phyloP scores from a whole-genome alignment of 192 early-diverging fungal genomes.

The Chytriomyces sp. region DNA sequence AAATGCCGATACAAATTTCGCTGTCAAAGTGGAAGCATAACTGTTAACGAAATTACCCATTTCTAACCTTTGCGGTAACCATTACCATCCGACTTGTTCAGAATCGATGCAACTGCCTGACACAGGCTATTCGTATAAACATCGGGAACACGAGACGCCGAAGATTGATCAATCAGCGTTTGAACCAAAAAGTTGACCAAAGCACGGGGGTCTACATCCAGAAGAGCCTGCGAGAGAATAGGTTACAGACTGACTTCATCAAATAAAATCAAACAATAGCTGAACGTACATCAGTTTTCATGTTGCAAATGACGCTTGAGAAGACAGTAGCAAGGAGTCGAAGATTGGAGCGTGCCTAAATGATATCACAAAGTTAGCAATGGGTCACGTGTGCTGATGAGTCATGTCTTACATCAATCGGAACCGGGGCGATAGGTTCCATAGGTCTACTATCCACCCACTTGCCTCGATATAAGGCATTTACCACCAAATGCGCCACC shows the following conservation, averaged over 20 bases:
- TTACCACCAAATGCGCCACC: neutral
- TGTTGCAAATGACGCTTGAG: conserved; percentile 21
- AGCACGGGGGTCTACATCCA: neutral
- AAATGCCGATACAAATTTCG: neutral
- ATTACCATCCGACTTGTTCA: conserved; percentile 33
- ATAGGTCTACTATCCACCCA: conserved; percentile 2
- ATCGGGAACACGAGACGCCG: neutral
- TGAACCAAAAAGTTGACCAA: conserved; percentile 15
- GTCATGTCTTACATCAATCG: neutral
- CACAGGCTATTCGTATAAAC: conserved; percentile 14
- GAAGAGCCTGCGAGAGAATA: neutral
- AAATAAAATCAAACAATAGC: neutral
- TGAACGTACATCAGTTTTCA: conserved; percentile 8
- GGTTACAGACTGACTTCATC: neutral
- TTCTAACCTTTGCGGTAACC: neutral
- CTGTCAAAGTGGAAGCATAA: neutral
- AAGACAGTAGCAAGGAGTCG: conserved; percentile 3
- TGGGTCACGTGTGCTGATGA: neutral
- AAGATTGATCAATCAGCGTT: neutral
- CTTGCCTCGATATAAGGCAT: conserved; percentile 10
- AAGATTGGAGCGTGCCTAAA: conserved; percentile 11
- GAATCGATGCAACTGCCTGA: conserved; percentile 14
- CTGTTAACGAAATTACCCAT: neutral
- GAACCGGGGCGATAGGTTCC: neutral
- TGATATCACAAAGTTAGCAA: neutral